A percentile compares a stretch with the other conserved stretches of the same genome.
phyloP scores from a whole-genome alignment of 148 eudicot species.

The Oxyria digyna region DNA sequence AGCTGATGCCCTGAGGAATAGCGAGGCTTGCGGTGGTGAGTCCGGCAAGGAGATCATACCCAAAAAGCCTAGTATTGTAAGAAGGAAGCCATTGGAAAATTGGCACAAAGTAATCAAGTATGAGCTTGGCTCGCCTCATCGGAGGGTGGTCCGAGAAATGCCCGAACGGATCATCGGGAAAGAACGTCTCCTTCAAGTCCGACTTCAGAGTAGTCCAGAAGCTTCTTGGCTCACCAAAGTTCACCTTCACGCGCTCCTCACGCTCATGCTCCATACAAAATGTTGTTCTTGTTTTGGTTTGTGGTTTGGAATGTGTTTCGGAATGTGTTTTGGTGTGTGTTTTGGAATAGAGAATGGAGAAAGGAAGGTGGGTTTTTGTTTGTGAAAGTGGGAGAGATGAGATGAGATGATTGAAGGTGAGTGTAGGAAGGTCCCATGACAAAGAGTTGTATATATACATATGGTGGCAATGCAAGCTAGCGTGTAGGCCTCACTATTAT shows the following conservation, averaged over 20 bases:
- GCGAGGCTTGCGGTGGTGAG: constrained; percentile 91
- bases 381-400: not conserved
- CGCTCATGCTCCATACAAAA: too few species aligned
- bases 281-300: too few species aligned
- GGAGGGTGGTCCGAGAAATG: constrained; percentile 24
- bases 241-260: constrained; percentile 21
- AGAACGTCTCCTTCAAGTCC: constrained; percentile 41
- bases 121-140: constrained; percentile 10
- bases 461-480: not conserved
- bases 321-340: too few species aligned
- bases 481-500: too few species aligned
- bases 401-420: not conserved
- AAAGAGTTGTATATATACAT: not conserved
- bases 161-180: constrained; percentile 76
- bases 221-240: constrained; percentile 26
- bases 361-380: not conserved
- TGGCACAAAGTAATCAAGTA: constrained; percentile 53
- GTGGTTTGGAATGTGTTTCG: too few species aligned
- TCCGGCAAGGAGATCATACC: constrained; percentile 83
- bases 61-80: constrained; percentile 30
- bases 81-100: constrained; percentile 61
- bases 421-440: not conserved
- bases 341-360: too few species aligned
- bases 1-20: constrained; percentile 94
- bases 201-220: constrained; percentile 28